Percentiles rank a stretch among this genome's conserved stretches.
Conservation (phyloP, 1,284 basidiomycete genomes). For the Exobasidium cylindrosporum region DNA sequence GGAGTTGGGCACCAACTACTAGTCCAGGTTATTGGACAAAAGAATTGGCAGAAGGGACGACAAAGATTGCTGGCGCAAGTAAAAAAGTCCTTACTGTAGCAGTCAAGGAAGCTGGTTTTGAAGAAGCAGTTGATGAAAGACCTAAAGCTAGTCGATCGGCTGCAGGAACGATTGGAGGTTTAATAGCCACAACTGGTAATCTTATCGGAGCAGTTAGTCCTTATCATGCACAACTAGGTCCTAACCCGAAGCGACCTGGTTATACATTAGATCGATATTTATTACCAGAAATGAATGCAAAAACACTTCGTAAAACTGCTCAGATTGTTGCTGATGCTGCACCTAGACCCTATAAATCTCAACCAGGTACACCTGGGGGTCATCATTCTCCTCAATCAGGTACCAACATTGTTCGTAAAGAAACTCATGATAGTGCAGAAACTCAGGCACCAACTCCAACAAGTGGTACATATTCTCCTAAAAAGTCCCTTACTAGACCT, state of each 20-base stretch:
- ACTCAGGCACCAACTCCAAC: conserved; percentile 17
- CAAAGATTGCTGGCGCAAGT: conserved; percentile 12
- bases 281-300: conserved; percentile 53
- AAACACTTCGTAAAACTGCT: conserved; percentile 50
- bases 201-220: conserved; percentile 52
- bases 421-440: conserved; percentile 17
- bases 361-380: conserved; percentile 17
- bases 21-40: conserved; percentile 1
- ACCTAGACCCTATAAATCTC: conserved; percentile 21
- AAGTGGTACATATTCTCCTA: conserved; percentile 5
- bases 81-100: conserved; percentile 37
- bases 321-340: conserved; percentile 52
- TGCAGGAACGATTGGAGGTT: conserved; percentile 70
- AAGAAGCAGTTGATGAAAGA: conserved; percentile 53
- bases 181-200: conserved; percentile 71
- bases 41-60: background rate
- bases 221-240: conserved; percentile 60
- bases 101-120: conserved; percentile 41
- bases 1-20: conserved; percentile 6
- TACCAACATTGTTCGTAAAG: conserved; percentile 1
- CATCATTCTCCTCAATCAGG: background rate
- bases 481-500: conserved; percentile 5
- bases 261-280: conserved; percentile 66
- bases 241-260: conserved; percentile 67
- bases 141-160: conserved; percentile 63